phyloP scores from a whole-genome alignment of 2,329 filamentous ascomycete species.

The Aspergillus floridensis region DNA sequence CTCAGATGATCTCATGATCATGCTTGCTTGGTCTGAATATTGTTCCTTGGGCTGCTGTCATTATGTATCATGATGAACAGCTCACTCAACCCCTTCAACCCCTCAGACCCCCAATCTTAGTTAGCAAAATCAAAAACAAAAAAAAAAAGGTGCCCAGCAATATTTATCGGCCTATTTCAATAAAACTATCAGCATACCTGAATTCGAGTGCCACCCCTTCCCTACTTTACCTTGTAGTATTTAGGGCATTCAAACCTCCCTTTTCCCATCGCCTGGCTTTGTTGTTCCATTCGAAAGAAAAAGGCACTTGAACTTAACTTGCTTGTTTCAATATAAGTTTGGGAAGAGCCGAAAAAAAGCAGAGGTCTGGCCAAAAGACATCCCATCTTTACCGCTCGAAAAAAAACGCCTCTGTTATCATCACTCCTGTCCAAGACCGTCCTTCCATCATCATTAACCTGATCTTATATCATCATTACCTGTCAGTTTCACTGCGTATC shows the following conservation, averaged over 20 bases:
- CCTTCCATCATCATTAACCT: slow-evolving; percentile 10
- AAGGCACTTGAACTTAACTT: background rate
- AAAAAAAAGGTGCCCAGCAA: slow-evolving; percentile 14
- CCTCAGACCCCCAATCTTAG: slow-evolving; percentile 6
- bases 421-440: slow-evolving; percentile 4
- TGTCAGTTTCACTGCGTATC: slow-evolving; percentile 9
- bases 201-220: slow-evolving; percentile 18
- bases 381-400: background rate
- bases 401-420: slow-evolving; percentile 12
- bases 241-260: slow-evolving; percentile 14
- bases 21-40: background rate
- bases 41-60: slow-evolving; percentile 20
- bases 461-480: slow-evolving; percentile 22
- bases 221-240: slow-evolving; percentile 14
- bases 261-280: slow-evolving; percentile 9
- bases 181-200: slow-evolving; percentile 15
- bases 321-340: background rate
- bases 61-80: slow-evolving; percentile 11
- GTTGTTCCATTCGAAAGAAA: background rate
- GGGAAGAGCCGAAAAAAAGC: background rate
- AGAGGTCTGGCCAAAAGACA: background rate
- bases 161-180: slow-evolving; percentile 16
- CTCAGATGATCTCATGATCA: background rate
- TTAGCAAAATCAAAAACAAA: background rate
- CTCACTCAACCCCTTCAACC: background rate